phyloP scores from a whole-genome alignment of 1,284 basidiomycete species.

The Boletus holoroseus region DNA sequence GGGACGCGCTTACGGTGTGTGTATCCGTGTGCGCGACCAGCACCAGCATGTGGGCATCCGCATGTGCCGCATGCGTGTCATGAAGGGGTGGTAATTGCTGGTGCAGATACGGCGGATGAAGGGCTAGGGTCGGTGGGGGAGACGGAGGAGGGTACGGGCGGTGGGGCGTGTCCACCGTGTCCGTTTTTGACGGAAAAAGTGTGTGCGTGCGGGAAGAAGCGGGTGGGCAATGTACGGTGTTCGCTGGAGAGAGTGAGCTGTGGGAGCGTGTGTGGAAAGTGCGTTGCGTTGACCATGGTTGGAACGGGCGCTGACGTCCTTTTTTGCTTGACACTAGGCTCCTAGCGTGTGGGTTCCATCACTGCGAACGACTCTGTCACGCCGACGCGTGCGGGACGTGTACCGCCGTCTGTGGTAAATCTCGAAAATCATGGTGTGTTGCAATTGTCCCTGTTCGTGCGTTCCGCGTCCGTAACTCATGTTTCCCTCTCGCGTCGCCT shows the following conservation, averaged over 20 bases:
- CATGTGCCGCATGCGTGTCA: slow-evolving; percentile 77
- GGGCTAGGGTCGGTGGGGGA: slow-evolving; percentile 10
- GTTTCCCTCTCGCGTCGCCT: not conserved
- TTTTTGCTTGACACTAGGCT: slow-evolving; percentile 38
- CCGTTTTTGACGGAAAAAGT: slow-evolving; percentile 68
- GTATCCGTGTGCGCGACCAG: slow-evolving; percentile 71
- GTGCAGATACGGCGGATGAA: slow-evolving; percentile 23
- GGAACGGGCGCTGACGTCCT: not conserved
- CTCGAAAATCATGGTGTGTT: slow-evolving; percentile 71
- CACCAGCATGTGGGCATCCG: slow-evolving; percentile 76
- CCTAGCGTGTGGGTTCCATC: slow-evolving; percentile 80
- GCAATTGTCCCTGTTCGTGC: not conserved
- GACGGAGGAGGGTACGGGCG: slow-evolving; percentile 19
- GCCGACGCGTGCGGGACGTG: slow-evolving; percentile 74
- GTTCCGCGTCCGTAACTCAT: not conserved
- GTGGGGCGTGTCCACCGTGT: slow-evolving; percentile 73
- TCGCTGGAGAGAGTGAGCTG: slow-evolving; percentile 80
- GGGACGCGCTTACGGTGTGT: slow-evolving; percentile 72
- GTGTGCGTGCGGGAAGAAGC: slow-evolving; percentile 86
- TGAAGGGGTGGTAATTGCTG: slow-evolving; percentile 36
- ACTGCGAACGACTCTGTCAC: slow-evolving; percentile 77
- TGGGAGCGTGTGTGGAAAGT: slow-evolving; percentile 75
- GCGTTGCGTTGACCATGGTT: not conserved
- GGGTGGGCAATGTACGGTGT: slow-evolving; percentile 66
- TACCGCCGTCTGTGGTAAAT: slow-evolving; percentile 73